Evolutionary conservation across 2,329 filamentous ascomycete species (phyloP).

Genomic region (Monosporascus sp.): DNA sequence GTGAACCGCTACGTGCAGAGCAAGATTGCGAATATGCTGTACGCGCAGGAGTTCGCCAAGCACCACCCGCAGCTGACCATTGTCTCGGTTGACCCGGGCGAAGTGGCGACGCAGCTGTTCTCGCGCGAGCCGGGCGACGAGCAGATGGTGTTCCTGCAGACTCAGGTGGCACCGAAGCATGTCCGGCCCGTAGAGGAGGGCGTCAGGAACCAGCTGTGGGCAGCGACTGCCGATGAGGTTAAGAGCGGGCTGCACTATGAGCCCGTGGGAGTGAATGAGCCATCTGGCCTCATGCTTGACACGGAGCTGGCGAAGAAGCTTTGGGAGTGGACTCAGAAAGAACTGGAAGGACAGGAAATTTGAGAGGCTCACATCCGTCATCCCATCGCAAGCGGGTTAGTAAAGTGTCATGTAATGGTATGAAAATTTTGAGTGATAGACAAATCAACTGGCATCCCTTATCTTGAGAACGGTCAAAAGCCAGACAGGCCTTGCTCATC

Average conservation of each 20-base stretch:
- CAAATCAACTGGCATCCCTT: background rate
- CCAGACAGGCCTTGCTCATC: no score
- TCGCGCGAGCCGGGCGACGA: slow-evolving; percentile 5
- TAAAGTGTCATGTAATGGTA: background rate
- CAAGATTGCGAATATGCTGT: slow-evolving; percentile 30
- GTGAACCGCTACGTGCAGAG: slow-evolving; percentile 25
- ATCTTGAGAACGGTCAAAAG: no score
- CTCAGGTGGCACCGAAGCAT: slow-evolving; percentile 9
- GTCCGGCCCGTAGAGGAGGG: slow-evolving; percentile 26
- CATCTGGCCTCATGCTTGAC: slow-evolving; percentile 13
- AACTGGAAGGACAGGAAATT: slow-evolving; percentile 16
- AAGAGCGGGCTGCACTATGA: slow-evolving; percentile 29
- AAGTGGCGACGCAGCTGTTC: slow-evolving; percentile 19
- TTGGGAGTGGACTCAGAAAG: slow-evolving; percentile 29
- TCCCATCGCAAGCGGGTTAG: background rate
- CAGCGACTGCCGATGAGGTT: slow-evolving; percentile 22
- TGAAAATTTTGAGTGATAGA: background rate
- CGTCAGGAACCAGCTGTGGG: slow-evolving; percentile 34
- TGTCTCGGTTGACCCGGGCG: slow-evolving; percentile 23
- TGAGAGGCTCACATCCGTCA: background rate
- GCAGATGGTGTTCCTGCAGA: slow-evolving; percentile 11
- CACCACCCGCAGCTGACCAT: slow-evolving; percentile 20
- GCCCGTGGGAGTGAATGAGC: slow-evolving; percentile 26
- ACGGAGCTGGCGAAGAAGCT: slow-evolving; percentile 19
- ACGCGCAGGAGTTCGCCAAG: slow-evolving; percentile 22